Evolutionary conservation across 495 filamentous ascomycete genomes (phyloP).

Genomic region (Talaromyces liani): DNA sequence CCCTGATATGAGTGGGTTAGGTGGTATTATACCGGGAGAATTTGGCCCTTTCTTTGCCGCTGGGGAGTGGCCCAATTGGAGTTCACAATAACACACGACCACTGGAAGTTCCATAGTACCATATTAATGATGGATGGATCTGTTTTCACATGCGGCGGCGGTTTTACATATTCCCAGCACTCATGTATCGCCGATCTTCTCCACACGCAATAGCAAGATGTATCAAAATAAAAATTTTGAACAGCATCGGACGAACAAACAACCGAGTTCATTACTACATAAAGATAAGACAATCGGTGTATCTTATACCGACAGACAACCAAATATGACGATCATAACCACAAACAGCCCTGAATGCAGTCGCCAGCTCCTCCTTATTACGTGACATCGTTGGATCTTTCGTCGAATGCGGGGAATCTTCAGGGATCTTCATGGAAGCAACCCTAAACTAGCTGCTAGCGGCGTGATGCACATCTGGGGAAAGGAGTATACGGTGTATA

Average conservation of each 20-base stretch:
- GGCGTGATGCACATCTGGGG: no score
- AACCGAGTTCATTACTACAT: no score
- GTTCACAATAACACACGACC: neutral
- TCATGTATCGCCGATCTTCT: neutral
- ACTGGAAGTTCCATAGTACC: neutral
- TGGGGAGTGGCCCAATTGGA: neutral
- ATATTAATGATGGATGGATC: neutral
- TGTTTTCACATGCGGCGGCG: neutral
- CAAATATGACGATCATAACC: neutral
- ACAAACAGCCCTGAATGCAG: neutral
- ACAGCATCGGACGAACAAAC: neutral
- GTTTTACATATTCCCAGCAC: neutral
- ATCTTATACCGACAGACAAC: neutral
- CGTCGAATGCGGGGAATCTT: no score
- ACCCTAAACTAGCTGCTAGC: no score
- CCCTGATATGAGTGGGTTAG: neutral
- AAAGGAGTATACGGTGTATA: no score
- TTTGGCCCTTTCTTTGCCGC: neutral
- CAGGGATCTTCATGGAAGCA: no score
- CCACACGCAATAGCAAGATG: neutral
- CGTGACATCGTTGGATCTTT: neutral
- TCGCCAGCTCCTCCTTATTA: no score
- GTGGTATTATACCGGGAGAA: neutral
- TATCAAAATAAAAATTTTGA: neutral
- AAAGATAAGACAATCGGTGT: no score